These are phyloP conservation scores for Tetrapisispora nanseiensis DNA, from an alignment of 805 yeast species.

Conservation along the genomic window DNA sequence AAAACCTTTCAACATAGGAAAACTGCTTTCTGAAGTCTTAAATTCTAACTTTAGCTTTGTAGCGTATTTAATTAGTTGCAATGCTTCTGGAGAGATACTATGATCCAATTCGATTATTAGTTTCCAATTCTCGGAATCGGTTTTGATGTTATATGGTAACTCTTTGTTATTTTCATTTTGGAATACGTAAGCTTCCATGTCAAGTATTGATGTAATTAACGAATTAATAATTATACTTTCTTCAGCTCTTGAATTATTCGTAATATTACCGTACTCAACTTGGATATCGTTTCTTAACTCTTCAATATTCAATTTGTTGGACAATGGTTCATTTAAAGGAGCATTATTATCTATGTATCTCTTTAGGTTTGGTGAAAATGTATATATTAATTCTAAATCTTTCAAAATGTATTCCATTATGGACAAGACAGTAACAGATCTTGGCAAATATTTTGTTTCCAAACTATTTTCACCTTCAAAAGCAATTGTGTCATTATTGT, in stretches of 20 bases:
- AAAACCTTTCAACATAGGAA: neutral
- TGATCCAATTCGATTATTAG: neutral
- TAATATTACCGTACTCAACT: too few species aligned
- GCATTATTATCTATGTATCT: neutral
- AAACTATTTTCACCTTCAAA: neutral
- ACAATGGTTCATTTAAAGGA: slow-evolving; percentile 3
- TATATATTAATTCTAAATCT: slow-evolving; percentile 9
- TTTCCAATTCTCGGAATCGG: neutral
- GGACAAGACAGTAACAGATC: slow-evolving; percentile 6
- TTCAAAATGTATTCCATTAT: slow-evolving; percentile 10
- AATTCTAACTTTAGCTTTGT: neutral
- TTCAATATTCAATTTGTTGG: neutral
- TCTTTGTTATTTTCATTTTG: neutral
- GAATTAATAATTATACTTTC: neutral
- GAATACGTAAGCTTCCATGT: neutral
- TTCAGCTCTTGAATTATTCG: too few species aligned
- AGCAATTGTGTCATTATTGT: neutral
- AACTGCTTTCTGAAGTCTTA: neutral
- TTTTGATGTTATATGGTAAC: neutral
- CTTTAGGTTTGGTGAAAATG: slow-evolving; percentile 15
- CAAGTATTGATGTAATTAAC: neutral
- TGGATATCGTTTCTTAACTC: too few species aligned
- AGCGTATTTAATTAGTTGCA: neutral
- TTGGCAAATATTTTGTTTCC: slow-evolving; percentile 1
- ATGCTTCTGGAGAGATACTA: neutral